Percentiles rank a stretch among this genome's conserved stretches.
phyloP scores from a whole-genome alignment of 225 moss, liverwort and hornwort species.

The Pseudisothecium myosuroides region DNA sequence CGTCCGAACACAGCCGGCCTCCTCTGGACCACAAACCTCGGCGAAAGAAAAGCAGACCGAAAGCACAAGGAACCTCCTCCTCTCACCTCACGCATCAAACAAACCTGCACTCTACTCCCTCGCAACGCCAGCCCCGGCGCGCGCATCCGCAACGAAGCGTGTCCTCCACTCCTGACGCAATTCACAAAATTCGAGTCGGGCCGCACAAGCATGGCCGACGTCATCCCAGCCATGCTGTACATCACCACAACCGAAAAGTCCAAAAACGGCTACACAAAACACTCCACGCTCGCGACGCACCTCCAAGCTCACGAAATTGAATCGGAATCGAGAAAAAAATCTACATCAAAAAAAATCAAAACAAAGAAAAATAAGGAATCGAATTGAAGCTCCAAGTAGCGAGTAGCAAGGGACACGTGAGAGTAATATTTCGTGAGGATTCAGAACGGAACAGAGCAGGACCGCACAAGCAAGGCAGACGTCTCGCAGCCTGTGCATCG shows the following conservation, averaged over 20 bases:
- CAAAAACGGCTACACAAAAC: background rate
- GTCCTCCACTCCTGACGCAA: background rate
- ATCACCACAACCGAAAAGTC: background rate
- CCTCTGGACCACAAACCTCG: slow-evolving; percentile 6
- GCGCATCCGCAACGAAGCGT: background rate
- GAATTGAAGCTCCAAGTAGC: background rate
- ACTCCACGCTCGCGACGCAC: background rate
- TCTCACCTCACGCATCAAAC: slow-evolving; percentile 1
- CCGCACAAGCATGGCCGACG: slow-evolving; percentile 13
- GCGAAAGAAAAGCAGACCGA: slow-evolving; percentile 16
- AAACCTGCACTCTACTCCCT: slow-evolving; percentile 9
- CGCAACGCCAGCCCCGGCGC: background rate
- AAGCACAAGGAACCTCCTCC: background rate
- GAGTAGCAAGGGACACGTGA: background rate
- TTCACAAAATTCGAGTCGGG: slow-evolving; percentile 1
- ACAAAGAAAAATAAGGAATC: background rate
- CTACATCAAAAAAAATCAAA: background rate
- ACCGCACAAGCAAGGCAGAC: background rate
- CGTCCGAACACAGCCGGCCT: background rate
- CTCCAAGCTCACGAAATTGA: background rate
- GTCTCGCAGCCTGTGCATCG: background rate
- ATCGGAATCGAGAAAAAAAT: background rate
- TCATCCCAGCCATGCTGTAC: slow-evolving; percentile 20
- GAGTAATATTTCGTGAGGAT: background rate
- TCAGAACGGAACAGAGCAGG: background rate